These are phyloP conservation scores for Hordeum vulgare DNA, from an alignment of 176 grass and related monocot species.

Conservation along the genomic window DNA sequence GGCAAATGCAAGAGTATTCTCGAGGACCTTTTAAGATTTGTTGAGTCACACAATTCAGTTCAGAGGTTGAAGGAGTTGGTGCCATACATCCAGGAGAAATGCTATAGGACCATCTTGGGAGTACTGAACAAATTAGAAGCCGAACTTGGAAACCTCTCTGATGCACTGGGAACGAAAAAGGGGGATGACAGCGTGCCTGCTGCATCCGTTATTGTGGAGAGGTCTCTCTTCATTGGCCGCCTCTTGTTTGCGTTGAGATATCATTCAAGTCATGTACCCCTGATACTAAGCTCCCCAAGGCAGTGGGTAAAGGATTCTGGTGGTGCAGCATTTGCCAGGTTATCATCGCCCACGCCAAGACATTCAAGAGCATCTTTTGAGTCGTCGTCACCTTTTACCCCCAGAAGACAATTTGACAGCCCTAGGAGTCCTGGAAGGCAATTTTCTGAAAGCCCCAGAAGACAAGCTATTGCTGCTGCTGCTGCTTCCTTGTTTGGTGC, in stretches of 20 bases:
- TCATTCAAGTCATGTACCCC: conserved; percentile 85
- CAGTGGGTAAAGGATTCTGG: conserved; percentile 73
- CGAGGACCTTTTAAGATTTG: conserved; percentile 84
- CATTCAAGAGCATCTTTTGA: conserved; percentile 53
- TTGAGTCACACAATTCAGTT: conserved; percentile 89
- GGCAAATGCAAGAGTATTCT: conserved; percentile 90
- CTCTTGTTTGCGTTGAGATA: conserved; percentile 88
- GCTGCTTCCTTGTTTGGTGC: conserved; percentile 65
- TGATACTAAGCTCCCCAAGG: conserved; percentile 83
- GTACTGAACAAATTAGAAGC: conserved; percentile 73
- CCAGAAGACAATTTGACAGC: conserved; percentile 71
- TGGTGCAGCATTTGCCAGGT: conserved; percentile 37
- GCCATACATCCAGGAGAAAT: conserved; percentile 91
- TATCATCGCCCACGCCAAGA: conserved; percentile 58
- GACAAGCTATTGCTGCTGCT: conserved; percentile 83
- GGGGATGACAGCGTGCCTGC: conserved; percentile 26
- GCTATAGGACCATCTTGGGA: conserved; percentile 56
- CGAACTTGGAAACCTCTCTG: conserved; percentile 61
- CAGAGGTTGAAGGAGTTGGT: conserved; percentile 79
- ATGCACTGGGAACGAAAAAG: conserved; percentile 45
- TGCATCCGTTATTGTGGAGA: conserved; percentile 72
- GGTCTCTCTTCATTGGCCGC: conserved; percentile 81
- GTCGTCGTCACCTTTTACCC: conserved; percentile 37
- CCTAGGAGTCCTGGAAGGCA: conserved; percentile 64
- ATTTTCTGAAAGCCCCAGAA: conserved; percentile 56